Percentiles rank a stretch among this genome's conserved stretches.
Evolutionary conservation across 345 rosid genomes (phyloP).

Genomic region (Eucalyptus pauciflora): DNA sequence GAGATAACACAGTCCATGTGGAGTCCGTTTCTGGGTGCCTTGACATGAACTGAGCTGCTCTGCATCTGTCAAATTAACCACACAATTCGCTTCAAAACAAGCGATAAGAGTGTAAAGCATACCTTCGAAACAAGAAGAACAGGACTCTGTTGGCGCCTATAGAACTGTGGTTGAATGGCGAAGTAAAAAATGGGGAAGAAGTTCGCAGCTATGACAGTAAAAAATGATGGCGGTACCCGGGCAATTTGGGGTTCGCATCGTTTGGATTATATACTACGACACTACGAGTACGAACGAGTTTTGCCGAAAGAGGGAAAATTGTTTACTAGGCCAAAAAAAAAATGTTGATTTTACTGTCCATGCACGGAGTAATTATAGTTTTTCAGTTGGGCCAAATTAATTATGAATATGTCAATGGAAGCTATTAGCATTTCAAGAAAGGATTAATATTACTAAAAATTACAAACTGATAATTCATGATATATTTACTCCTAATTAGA

Average conservation of each 20-base stretch:
- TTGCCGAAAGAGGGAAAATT: neutral
- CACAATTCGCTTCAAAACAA: neutral
- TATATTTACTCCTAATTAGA: fast-evolving
- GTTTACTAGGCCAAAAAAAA: neutral
- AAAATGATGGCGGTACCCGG: neutral
- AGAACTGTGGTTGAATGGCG: neutral
- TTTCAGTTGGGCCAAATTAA: neutral
- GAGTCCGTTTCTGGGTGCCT: neutral
- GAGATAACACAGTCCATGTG: neutral
- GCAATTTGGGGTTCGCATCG: neutral
- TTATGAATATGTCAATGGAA: neutral
- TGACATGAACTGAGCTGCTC: neutral
- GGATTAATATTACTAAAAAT: neutral
- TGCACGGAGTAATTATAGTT: neutral
- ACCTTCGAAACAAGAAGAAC: neutral
- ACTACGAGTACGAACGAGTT: neutral
- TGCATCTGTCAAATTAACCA: neutral
- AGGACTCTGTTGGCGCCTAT: neutral
- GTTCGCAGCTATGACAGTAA: neutral
- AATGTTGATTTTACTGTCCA: neutral
- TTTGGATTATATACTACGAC: neutral
- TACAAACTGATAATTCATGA: fast-evolving
- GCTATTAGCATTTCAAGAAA: neutral
- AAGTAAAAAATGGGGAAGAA: neutral
- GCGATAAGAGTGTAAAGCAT: neutral